phyloP scores from a whole-genome alignment of 495 filamentous ascomycete genomes.

The Pseudomonodictys pantanalensis region DNA sequence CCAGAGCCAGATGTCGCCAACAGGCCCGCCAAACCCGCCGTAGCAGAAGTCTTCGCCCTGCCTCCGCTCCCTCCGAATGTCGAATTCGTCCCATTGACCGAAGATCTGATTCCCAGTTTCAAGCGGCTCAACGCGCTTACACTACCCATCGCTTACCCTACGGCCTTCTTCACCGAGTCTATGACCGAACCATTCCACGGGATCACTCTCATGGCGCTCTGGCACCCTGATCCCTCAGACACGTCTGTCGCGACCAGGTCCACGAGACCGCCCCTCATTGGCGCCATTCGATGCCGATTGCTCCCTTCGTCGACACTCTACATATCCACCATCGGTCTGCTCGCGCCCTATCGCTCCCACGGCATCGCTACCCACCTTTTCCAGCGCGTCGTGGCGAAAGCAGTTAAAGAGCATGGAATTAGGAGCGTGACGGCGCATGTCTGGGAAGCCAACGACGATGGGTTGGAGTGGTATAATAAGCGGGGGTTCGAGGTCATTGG shows the following conservation, averaged over 20 bases:
- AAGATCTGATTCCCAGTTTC: conserved; percentile 62
- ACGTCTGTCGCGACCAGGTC: conserved; percentile 2
- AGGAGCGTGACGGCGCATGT: conserved; percentile 79
- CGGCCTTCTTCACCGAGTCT: conserved; percentile 77
- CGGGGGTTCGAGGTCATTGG: conserved; percentile 69
- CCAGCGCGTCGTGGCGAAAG: conserved; percentile 49
- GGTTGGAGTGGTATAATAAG: conserved; percentile 76
- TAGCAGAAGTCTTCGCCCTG: conserved; percentile 10
- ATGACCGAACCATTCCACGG: conserved; percentile 64
- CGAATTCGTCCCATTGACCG: conserved; percentile 34
- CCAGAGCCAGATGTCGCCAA: no score
- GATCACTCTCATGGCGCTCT: conserved; percentile 76
- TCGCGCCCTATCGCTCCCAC: conserved; percentile 75
- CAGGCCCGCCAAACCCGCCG: conserved; percentile 23
- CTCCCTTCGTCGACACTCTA: conserved; percentile 65
- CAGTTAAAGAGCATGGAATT: conserved; percentile 47
- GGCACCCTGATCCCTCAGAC: conserved; percentile 50
- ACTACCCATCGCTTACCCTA: conserved; percentile 83
- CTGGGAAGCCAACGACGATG: conserved; percentile 88
- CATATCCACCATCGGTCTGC: conserved; percentile 79
- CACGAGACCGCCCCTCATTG: conserved; percentile 28
- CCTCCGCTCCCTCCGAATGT: conserved; percentile 38
- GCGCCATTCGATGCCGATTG: conserved; percentile 78
- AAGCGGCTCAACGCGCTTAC: conserved; percentile 79
- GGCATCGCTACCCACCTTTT: conserved; percentile 79